Conservation (phyloP, 257 asterid species). For the Plantago ovata region DNA sequence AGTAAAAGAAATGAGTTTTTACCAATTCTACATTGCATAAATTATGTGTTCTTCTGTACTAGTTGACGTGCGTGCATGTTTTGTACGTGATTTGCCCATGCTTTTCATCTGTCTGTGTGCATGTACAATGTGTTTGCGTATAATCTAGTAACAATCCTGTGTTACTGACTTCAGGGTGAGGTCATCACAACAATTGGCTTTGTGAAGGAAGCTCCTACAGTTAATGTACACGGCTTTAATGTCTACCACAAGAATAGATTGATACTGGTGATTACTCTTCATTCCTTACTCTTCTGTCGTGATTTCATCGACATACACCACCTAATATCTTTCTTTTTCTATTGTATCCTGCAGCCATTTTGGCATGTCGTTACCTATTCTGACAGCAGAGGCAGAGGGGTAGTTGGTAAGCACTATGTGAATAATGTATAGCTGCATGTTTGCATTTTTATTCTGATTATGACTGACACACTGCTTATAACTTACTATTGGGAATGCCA, state of each 20-base stretch:
- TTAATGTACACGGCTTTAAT: slow-evolving; percentile 85
- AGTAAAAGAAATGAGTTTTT: too few relatives aligned
- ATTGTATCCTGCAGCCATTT: slow-evolving; percentile 77
- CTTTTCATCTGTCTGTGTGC: too few relatives aligned
- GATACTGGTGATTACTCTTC: slow-evolving; percentile 56
- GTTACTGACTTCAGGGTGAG: slow-evolving; percentile 48
- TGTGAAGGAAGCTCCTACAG: slow-evolving; percentile 85
- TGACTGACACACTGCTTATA: slow-evolving; percentile 10
- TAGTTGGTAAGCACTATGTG: slow-evolving; percentile 80
- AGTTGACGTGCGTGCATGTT: too few relatives aligned
- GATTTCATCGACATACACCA: too few relatives aligned
- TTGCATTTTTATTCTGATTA: slow-evolving; percentile 17
- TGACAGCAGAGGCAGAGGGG: slow-evolving; percentile 81
- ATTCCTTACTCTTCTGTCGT: slow-evolving; percentile 14
- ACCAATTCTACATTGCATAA: too few relatives aligned
- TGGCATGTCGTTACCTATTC: slow-evolving; percentile 73
- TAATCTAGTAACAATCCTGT: slow-evolving; percentile 12
- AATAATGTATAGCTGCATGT: slow-evolving; percentile 17
- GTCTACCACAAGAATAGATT: slow-evolving; percentile 94
- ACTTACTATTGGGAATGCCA: slow-evolving; percentile 25
- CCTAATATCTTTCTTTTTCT: background rate
- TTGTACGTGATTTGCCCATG: too few relatives aligned
- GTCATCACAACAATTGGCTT: slow-evolving; percentile 82
- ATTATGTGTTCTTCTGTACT: too few relatives aligned
- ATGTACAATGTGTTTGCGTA: background rate